A percentile compares a stretch with the other conserved stretches of the same genome.
Conservation (phyloP, 2,329 filamentous ascomycete species). For the Gyromitra esculenta region DNA sequence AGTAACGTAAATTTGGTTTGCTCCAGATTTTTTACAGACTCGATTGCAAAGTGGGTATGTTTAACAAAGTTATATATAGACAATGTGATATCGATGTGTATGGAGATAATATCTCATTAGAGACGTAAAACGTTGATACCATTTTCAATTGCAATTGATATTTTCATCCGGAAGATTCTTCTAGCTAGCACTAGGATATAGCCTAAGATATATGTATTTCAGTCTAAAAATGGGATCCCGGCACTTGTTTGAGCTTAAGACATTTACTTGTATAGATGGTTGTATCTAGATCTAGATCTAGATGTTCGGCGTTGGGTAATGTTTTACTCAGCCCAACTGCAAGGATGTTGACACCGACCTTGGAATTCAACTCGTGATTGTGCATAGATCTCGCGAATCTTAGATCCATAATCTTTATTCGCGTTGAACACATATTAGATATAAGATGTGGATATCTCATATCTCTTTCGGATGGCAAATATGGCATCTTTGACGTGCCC, state of each 20-base stretch:
- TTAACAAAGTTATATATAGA: too few relatives aligned
- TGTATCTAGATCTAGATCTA: too few relatives aligned
- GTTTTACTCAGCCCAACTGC: constrained; percentile 63
- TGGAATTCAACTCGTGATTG: constrained; percentile 68
- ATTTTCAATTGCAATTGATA: constrained; percentile 8
- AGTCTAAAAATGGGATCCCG: constrained; percentile 11
- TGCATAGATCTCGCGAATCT: constrained; percentile 65
- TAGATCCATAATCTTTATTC: constrained; percentile 64
- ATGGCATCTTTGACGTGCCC: too few relatives aligned
- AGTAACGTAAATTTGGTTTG: constrained; percentile 66
- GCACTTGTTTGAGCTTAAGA: constrained; percentile 49
- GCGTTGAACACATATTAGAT: constrained; percentile 66
- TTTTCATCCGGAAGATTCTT: constrained; percentile 62
- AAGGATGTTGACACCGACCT: constrained; percentile 66
- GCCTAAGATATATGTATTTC: background rate
- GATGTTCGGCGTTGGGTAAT: constrained; percentile 58
- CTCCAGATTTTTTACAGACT: constrained; percentile 65
- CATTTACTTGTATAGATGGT: too few relatives aligned
- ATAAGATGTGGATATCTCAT: constrained; percentile 53
- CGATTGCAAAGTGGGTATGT: constrained; percentile 59
- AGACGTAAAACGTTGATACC: too few relatives aligned
- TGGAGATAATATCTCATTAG: too few relatives aligned
- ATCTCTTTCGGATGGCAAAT: too few relatives aligned
- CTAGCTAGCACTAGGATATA: constrained; percentile 63
- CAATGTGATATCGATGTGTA: too few relatives aligned